Percentiles rank a stretch among this genome's conserved stretches.
phyloP scores from a whole-genome alignment of 1,139 yeast genomes.

The Protomyces inundatus region DNA sequence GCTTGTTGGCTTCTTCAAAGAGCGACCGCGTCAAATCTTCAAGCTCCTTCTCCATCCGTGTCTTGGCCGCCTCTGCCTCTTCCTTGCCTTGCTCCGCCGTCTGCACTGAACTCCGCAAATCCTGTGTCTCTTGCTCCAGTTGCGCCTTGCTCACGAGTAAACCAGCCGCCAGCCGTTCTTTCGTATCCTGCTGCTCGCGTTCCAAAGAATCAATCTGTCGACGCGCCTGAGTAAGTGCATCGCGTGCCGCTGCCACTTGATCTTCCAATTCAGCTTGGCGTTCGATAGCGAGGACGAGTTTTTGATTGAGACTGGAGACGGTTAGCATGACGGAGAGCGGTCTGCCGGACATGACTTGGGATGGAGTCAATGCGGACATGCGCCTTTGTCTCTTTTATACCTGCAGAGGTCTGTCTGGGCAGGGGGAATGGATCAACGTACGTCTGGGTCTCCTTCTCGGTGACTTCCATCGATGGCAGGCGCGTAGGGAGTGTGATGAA shows the following conservation, averaged over 20 bases:
- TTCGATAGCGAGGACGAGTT: slow-evolving; percentile 40
- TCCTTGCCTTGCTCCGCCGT: slow-evolving; percentile 34
- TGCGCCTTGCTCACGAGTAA: slow-evolving; percentile 34
- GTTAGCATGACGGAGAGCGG: neutral
- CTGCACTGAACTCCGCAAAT: slow-evolving; percentile 30
- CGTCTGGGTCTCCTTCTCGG: too few relatives aligned
- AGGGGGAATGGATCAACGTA: too few relatives aligned
- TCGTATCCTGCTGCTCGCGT: slow-evolving; percentile 34
- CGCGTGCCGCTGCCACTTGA: slow-evolving; percentile 36
- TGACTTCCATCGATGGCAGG: too few relatives aligned
- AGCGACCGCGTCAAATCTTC: slow-evolving; percentile 64
- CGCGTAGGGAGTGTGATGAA: too few relatives aligned
- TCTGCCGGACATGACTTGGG: too few relatives aligned
- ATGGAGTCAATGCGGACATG: too few relatives aligned
- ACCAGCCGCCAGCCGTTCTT: slow-evolving; percentile 34
- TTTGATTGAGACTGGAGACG: slow-evolving; percentile 25
- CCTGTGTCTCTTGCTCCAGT: slow-evolving; percentile 32
- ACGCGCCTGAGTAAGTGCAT: slow-evolving; percentile 30
- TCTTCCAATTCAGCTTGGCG: slow-evolving; percentile 41
- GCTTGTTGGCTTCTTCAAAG: slow-evolving; percentile 65
- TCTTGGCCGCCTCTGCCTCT: slow-evolving; percentile 50
- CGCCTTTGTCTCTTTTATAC: too few relatives aligned
- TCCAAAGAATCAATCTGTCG: slow-evolving; percentile 31
- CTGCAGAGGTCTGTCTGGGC: too few relatives aligned
- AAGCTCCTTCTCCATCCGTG: slow-evolving; percentile 55